phyloP scores from a whole-genome alignment of 2,329 filamentous ascomycete genomes.

The Trichoderma pleuroti region DNA sequence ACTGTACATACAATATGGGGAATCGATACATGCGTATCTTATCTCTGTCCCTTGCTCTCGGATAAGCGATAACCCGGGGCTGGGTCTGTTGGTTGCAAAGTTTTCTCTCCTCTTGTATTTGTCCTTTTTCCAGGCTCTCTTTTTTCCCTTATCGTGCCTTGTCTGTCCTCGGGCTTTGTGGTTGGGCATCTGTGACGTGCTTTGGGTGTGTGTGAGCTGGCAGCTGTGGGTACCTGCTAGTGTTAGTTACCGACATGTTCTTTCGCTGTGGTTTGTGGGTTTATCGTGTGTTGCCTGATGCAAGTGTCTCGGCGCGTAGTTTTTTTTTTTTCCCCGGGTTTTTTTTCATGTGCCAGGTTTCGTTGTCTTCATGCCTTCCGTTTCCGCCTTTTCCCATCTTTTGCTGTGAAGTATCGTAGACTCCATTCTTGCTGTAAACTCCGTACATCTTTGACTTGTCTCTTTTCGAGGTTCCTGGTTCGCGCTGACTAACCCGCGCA shows the following conservation, averaged over 20 bases:
- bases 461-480: neutral
- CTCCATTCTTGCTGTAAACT: neutral
- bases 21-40: neutral
- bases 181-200: slow-evolving; percentile 17
- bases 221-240: slow-evolving; percentile 13
- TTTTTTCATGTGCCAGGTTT: neutral
- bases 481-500: slow-evolving; percentile 1
- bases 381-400: neutral
- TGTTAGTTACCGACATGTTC: neutral
- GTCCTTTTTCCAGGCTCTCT: neutral
- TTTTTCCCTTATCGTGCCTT: neutral
- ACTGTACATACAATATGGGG: no score
- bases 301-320: neutral
- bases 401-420: neutral
- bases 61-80: neutral
- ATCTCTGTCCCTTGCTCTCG: neutral
- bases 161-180: neutral
- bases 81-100: neutral
- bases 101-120: neutral
- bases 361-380: neutral
- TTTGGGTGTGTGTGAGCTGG: slow-evolving; percentile 11
- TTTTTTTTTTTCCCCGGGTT: neutral
- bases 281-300: neutral
- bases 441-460: neutral
- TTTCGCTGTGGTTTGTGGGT: neutral